Base-by-base conservation (phyloP, 2,329 filamentous ascomycete genomes). In the Zalaria obscura region DNA sequence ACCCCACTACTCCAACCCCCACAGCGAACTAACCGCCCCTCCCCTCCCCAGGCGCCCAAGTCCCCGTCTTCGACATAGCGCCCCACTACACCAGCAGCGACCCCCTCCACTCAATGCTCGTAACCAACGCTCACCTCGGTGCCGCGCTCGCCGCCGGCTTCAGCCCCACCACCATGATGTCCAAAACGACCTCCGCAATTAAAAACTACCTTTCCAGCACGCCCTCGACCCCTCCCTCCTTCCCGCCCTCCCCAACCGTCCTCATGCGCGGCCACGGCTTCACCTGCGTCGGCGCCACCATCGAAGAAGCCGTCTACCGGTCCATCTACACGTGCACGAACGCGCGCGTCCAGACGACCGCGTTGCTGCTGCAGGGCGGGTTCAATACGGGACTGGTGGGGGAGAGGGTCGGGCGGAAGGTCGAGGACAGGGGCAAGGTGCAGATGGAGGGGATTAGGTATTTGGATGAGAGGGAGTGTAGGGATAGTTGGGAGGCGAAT, bases 201-300 rank as follows among this genome's bases (percentile, higher is more conserved):
- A 55, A 56, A 39, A 56, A 47, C 42, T 56, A 40, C 11, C 45
- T 57, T 37, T 52, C 50, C 3, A 51, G 53, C 11, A 43, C 48
- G 11, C 32, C 49, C 3, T 31, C 50, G 4, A 25, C 39, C 2
- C 41, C 48, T 3, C 39, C 43, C 0, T 38, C 44, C 5, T 53
- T 49, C 32, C 57, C 56, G 2, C 42, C 52, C 1, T 42, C 50
- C 29, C 48, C 50, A 0, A 51, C 51, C 1, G 54, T 59, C 35
- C 45, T 60, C 10, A 62, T 67, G 54, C 63, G 64, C 40, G 58
- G 60, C 1, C 66, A 69, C 45, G 66, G 66, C 25, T 68, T 69
- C 45, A 65, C 64, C 1, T 62, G 59, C 7, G 52, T 61, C 0
- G 66, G 62, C 1, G 50, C 53, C 2, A 55, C 57, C 5, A 63